Percentiles rank a stretch among this genome's conserved stretches.
These are phyloP conservation scores for Telopea speciosissima DNA, from an alignment of 177 flowering plant species.

Conservation along the genomic window DNA sequence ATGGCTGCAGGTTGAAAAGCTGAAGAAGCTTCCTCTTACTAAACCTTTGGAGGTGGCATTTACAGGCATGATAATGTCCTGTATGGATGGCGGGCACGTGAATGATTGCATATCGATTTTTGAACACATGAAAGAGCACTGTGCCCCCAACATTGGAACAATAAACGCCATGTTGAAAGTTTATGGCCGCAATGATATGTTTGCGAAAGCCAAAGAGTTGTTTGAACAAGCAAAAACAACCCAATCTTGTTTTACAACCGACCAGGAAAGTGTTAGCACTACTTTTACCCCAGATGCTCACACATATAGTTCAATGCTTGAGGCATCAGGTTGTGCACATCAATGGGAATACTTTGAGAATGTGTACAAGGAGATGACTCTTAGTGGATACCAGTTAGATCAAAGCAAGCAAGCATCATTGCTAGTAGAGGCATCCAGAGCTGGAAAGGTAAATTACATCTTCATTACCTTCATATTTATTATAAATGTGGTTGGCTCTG, in stretches of 20 bases:
- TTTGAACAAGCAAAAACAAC: slow-evolving; percentile 53
- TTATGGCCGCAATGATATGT: slow-evolving; percentile 75
- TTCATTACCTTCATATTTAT: neutral
- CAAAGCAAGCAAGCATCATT: slow-evolving; percentile 54
- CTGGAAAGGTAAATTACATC: slow-evolving; percentile 63
- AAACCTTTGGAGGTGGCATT: slow-evolving; percentile 75
- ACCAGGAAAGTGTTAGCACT: slow-evolving; percentile 6
- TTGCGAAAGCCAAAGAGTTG: slow-evolving; percentile 66
- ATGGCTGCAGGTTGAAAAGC: slow-evolving; percentile 67
- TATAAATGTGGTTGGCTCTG: neutral
- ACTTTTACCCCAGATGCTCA: slow-evolving; percentile 47
- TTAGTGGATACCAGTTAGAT: slow-evolving; percentile 63
- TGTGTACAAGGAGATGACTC: slow-evolving; percentile 81
- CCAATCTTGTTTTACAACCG: slow-evolving; percentile 5
- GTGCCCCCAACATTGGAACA: slow-evolving; percentile 70
- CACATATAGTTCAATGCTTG: slow-evolving; percentile 68
- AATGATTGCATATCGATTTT: slow-evolving; percentile 61
- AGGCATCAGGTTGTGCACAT: slow-evolving; percentile 67
- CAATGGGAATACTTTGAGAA: slow-evolving; percentile 97
- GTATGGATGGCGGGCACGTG: slow-evolving; percentile 77
- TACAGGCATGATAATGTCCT: slow-evolving; percentile 84
- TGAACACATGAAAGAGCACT: slow-evolving; percentile 49
- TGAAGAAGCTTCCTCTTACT: slow-evolving; percentile 41
- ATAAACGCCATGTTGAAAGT: slow-evolving; percentile 82
- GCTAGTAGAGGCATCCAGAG: slow-evolving; percentile 75